Evolutionary conservation across 2,329 filamentous ascomycete species (phyloP).

Genomic region (Spiromastix sp.): DNA sequence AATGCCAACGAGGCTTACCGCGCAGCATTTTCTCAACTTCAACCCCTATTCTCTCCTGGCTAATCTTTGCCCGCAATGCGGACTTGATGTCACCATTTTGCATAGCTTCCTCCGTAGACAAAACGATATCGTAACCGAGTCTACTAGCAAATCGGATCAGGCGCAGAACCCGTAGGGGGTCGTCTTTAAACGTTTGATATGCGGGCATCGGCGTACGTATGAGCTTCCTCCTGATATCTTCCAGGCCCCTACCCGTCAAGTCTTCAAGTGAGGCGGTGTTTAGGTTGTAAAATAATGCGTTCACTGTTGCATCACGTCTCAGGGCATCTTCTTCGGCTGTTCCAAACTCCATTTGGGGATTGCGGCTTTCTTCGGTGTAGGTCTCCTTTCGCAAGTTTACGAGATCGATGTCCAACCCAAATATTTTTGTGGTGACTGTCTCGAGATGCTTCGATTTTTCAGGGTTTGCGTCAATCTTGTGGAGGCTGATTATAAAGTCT

Average conservation of each 20-base stretch:
- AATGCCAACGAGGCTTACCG: slow-evolving; percentile 35
- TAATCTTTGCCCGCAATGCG: slow-evolving; percentile 79
- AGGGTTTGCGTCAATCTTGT: slow-evolving; percentile 85
- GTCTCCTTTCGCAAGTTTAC: slow-evolving; percentile 91
- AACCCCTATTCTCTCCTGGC: slow-evolving; percentile 73
- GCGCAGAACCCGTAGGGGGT: slow-evolving; percentile 76
- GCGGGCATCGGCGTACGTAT: slow-evolving; percentile 83
- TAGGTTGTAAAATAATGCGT: slow-evolving; percentile 92
- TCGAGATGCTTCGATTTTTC: slow-evolving; percentile 96
- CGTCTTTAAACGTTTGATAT: slow-evolving; percentile 86
- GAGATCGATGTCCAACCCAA: slow-evolving; percentile 83
- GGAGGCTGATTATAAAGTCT: slow-evolving; percentile 57
- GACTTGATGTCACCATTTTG: slow-evolving; percentile 63
- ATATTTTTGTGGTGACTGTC: slow-evolving; percentile 75
- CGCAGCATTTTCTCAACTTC: slow-evolving; percentile 89
- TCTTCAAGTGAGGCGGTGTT: slow-evolving; percentile 73
- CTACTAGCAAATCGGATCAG: slow-evolving; percentile 85
- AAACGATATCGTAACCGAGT: slow-evolving; percentile 68
- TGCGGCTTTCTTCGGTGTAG: slow-evolving; percentile 79
- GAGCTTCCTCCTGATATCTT: slow-evolving; percentile 60
- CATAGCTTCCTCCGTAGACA: slow-evolving; percentile 62
- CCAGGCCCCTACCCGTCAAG: slow-evolving; percentile 62
- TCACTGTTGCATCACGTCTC: slow-evolving; percentile 84
- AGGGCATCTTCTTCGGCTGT: slow-evolving; percentile 83
- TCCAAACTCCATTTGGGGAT: slow-evolving; percentile 87